Evolutionary conservation across 108 stramenopile species (phyloP).

Genomic region (Aurantiochytrium sp.): DNA sequence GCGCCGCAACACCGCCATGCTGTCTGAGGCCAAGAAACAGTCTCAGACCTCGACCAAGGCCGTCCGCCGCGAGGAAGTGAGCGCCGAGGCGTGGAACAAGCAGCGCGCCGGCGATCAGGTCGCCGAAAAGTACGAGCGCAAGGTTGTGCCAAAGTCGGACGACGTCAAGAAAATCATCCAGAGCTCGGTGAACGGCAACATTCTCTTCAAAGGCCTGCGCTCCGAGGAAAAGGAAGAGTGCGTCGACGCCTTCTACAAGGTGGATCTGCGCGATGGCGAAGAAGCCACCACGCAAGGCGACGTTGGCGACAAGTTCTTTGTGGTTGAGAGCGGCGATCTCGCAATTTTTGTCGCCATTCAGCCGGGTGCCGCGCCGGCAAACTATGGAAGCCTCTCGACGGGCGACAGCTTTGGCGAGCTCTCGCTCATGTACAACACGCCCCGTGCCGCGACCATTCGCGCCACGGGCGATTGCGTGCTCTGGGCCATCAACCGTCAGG

Average conservation of each 20-base stretch:
- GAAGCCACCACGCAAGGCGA: slow-evolving; percentile 63
- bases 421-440: slow-evolving; percentile 74
- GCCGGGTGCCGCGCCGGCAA: slow-evolving; percentile 9
- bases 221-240: slow-evolving; percentile 53
- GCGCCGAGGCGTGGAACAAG: slow-evolving; percentile 17
- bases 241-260: slow-evolving; percentile 51
- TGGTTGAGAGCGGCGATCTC: slow-evolving; percentile 56
- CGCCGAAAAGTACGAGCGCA: slow-evolving; percentile 44
- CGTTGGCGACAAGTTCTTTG: slow-evolving; percentile 64
- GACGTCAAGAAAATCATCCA: slow-evolving; percentile 43
- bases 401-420: slow-evolving; percentile 72
- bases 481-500: slow-evolving; percentile 77
- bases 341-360: slow-evolving; percentile 51
- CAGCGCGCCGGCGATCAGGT: not conserved
- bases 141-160: slow-evolving; percentile 46
- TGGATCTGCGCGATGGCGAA: slow-evolving; percentile 39
- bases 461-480: slow-evolving; percentile 63
- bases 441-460: slow-evolving; percentile 81
- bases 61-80: not conserved
- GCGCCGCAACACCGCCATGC: not conserved
- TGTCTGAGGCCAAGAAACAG: not conserved
- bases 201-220: slow-evolving; percentile 57
- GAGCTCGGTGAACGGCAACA: slow-evolving; percentile 50
- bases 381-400: slow-evolving; percentile 18
- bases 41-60: not conserved